Percentiles rank a stretch among this genome's conserved stretches.
Evolutionary conservation across 2,329 filamentous ascomycete species (phyloP).

Genomic region (Cladosporium phlei): DNA sequence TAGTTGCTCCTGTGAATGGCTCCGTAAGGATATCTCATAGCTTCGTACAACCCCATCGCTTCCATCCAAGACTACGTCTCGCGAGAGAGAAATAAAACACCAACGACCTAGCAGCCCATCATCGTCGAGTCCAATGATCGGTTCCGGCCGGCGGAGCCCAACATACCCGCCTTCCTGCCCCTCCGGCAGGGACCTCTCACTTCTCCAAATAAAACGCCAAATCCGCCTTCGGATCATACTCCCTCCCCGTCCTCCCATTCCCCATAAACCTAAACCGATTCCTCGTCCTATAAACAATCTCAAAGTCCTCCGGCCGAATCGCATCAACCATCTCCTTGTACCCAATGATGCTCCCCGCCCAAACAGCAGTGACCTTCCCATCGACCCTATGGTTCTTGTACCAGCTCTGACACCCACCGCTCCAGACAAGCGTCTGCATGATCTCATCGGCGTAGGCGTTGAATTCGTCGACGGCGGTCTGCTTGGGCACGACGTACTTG

Average conservation of each 20-base stretch:
- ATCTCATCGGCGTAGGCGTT: slow-evolving; percentile 29
- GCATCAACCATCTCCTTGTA: slow-evolving; percentile 32
- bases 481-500: slow-evolving; percentile 23
- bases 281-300: slow-evolving; percentile 41
- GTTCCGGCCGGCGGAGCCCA: too few species aligned
- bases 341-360: slow-evolving; percentile 24
- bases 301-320: slow-evolving; percentile 47
- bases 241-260: slow-evolving; percentile 41
- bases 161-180: too few species aligned
- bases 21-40: too few species aligned
- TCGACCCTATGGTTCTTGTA: slow-evolving; percentile 19
- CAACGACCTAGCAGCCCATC: too few species aligned
- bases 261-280: slow-evolving; percentile 48
- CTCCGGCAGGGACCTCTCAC: too few species aligned
- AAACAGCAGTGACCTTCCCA: slow-evolving; percentile 31
- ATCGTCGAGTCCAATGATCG: too few species aligned
- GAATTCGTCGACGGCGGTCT: slow-evolving; percentile 28
- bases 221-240: slow-evolving; percentile 24
- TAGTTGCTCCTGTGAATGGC: too few species aligned
- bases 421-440: slow-evolving; percentile 30
- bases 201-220: slow-evolving; percentile 24
- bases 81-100: too few species aligned
- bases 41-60: too few species aligned
- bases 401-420: slow-evolving; percentile 25
- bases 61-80: too few species aligned